phyloP scores from a whole-genome alignment of 371 early-diverging fungal species.

The Nematocida parisii region DNA sequence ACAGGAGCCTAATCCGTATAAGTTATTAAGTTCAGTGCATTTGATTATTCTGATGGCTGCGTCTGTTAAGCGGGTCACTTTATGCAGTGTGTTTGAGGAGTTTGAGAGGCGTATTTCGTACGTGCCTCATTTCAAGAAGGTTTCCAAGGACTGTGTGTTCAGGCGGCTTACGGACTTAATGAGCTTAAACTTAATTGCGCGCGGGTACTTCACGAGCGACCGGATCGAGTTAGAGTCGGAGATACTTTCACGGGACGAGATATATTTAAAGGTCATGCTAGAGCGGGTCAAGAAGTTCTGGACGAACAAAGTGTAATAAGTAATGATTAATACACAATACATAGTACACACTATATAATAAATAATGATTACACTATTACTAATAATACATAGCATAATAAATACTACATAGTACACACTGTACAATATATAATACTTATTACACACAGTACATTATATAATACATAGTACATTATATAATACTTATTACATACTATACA shows the following conservation, averaged over 20 bases:
- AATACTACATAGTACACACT: too few relatives aligned
- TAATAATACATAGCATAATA: too few relatives aligned
- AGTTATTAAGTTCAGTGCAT: constrained; percentile 37
- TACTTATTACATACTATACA: too few relatives aligned
- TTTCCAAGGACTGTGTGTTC: constrained; percentile 11
- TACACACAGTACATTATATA: too few relatives aligned
- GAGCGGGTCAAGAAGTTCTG: constrained; percentile 45
- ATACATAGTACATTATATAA: too few relatives aligned
- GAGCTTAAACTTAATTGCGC: constrained; percentile 15
- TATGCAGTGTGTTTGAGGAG: constrained; percentile 49
- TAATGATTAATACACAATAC: too few relatives aligned
- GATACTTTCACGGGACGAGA: constrained; percentile 17
- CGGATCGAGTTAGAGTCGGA: constrained; percentile 33
- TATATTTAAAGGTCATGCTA: constrained; percentile 53
- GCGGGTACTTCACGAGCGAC: constrained; percentile 40
- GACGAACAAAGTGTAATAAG: background rate
- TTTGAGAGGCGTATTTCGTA: constrained; percentile 31
- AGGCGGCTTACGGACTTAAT: constrained; percentile 33
- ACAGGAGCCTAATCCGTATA: constrained; percentile 14
- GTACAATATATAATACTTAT: too few relatives aligned
- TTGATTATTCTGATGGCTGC: constrained; percentile 38
- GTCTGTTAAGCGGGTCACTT: constrained; percentile 36
- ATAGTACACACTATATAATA: too few relatives aligned
- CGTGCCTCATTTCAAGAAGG: constrained; percentile 13
- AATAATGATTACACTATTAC: too few relatives aligned